Conservation (phyloP, 768 basidiomycete species). For the Tulasnella sp. region DNA sequence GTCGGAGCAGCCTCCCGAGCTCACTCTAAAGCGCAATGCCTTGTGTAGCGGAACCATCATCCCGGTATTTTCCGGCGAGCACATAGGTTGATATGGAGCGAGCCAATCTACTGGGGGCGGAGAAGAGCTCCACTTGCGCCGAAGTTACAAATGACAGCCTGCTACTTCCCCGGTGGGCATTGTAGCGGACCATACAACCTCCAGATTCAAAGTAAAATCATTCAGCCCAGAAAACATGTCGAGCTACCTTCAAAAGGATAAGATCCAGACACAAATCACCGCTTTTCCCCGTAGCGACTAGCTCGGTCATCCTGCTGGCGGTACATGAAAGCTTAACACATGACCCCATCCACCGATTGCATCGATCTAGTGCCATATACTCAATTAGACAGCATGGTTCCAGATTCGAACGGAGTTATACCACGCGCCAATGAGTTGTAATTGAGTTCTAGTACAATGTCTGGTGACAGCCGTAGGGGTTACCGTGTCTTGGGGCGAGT, state of each 20-base stretch:
- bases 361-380: neutral
- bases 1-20: neutral
- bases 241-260: neutral
- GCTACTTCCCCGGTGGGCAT: neutral
- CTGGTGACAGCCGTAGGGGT: neutral
- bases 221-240: neutral
- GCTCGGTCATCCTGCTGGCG: neutral
- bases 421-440: neutral
- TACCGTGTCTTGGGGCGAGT: neutral
- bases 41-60: neutral
- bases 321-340: neutral
- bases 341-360: neutral
- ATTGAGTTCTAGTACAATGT: neutral
- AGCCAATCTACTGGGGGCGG: neutral
- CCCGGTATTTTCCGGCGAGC: neutral
- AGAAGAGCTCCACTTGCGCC: neutral
- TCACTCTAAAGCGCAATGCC: neutral
- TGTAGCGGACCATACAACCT: neutral
- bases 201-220: neutral
- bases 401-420: neutral
- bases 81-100: neutral
- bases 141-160: neutral
- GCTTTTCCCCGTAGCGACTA: slow-evolving; percentile 15
- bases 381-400: neutral
- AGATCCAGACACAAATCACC: neutral